These are phyloP conservation scores for Fusarium avenaceum DNA, from an alignment of 2,329 filamentous ascomycete genomes.

Conservation along the genomic window DNA sequence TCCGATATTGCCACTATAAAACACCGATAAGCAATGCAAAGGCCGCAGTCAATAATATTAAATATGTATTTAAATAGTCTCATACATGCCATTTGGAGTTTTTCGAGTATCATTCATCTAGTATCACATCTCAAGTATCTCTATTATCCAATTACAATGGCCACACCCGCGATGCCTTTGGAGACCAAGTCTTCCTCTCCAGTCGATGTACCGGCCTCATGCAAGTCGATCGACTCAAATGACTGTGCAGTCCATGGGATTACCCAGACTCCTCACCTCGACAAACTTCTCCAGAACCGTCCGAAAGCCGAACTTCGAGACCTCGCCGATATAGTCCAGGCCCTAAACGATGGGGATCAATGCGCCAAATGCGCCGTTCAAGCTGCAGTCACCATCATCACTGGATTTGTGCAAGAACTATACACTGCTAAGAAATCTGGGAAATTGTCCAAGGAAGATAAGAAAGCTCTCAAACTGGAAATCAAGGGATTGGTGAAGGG, in stretches of 20 bases:
- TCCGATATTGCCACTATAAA: neutral
- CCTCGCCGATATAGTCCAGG: conserved; percentile 15
- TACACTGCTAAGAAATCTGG: conserved; percentile 32
- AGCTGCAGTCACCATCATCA: conserved; percentile 13
- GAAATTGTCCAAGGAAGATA: conserved; percentile 34
- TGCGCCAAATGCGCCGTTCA: conserved; percentile 33
- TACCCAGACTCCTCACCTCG: conserved; percentile 27
- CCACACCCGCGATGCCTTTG: neutral
- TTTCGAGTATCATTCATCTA: neutral
- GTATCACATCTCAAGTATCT: too few relatives aligned
- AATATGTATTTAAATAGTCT: too few relatives aligned
- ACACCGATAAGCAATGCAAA: neutral
- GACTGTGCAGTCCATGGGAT: conserved; percentile 14
- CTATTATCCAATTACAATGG: neutral
- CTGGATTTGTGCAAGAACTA: conserved; percentile 16
- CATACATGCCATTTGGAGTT: neutral
- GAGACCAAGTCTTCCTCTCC: neutral
- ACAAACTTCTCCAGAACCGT: conserved; percentile 24
- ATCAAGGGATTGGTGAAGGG: conserved; percentile 26
- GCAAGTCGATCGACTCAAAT: conserved; percentile 2
- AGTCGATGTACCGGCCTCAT: neutral
- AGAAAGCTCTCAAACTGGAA: conserved; percentile 35
- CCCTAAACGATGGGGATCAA: conserved; percentile 10
- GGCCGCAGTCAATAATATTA: neutral
- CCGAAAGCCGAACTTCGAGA: conserved; percentile 13